Conservation (phyloP, 2,329 filamentous ascomycete genomes). For the Aspergillus tanneri region DNA sequence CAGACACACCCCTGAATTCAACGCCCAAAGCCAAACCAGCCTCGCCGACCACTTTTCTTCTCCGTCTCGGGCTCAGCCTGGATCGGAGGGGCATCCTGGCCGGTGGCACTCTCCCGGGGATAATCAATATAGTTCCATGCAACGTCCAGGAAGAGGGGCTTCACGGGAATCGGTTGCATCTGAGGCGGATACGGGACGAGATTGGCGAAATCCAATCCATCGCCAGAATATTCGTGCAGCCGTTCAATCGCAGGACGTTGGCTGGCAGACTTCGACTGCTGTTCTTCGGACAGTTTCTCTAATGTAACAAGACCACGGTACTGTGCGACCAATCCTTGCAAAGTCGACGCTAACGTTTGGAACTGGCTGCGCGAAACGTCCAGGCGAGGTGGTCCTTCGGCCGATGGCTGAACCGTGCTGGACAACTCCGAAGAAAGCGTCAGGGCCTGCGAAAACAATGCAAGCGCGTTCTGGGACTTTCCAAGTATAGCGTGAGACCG, state of each 20-base stretch:
- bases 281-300: conserved; percentile 59
- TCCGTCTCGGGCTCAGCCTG: conserved; percentile 31
- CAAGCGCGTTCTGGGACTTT: conserved; percentile 75
- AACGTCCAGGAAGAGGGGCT: conserved; percentile 92
- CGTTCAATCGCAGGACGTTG: conserved; percentile 68
- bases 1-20: conserved; percentile 21
- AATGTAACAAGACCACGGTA: conserved; percentile 85
- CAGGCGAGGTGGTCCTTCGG: conserved; percentile 62
- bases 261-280: conserved; percentile 41
- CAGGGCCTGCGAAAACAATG: conserved; percentile 72
- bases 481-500: conserved; percentile 76
- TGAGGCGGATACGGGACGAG: conserved; percentile 85
- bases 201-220: conserved; percentile 71
- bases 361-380: conserved; percentile 62
- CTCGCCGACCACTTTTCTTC: conserved; percentile 60
- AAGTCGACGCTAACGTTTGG: conserved; percentile 58
- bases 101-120: conserved; percentile 56
- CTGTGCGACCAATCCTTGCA: conserved; percentile 72
- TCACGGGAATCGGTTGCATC: conserved; percentile 79
- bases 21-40: conserved; percentile 72
- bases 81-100: conserved; percentile 30
- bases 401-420: conserved; percentile 46
- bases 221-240: conserved; percentile 71
- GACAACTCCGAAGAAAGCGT: conserved; percentile 59
- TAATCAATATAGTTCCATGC: conserved; percentile 98